Conservation (phyloP, 1,139 yeast species). For the Pichia sp. region DNA sequence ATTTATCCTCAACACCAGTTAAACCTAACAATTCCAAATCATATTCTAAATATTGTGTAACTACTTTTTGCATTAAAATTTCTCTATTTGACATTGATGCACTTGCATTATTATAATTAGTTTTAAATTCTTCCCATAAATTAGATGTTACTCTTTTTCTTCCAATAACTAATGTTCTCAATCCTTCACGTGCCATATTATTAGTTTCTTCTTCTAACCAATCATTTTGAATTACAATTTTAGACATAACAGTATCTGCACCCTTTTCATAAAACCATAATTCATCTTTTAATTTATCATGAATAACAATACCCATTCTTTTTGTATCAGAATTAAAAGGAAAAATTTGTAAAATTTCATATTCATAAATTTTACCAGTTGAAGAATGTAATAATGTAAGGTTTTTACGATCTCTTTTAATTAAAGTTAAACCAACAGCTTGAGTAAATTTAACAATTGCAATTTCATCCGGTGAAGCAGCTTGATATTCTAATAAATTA, state of each 20-base stretch:
- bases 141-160: conserved; percentile 57
- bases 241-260: conserved; percentile 93
- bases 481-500: conserved; percentile 72
- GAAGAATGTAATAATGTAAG: conserved; percentile 61
- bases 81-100: conserved; percentile 78
- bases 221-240: conserved; percentile 76
- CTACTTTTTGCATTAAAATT: conserved; percentile 57
- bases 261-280: conserved; percentile 87
- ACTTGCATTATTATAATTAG: conserved; percentile 65
- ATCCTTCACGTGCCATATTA: conserved; percentile 97
- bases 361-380: conserved; percentile 48
- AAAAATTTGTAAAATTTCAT: conserved; percentile 72
- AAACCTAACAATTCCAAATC: conserved; percentile 83
- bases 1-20: conserved; percentile 95
- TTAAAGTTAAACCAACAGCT: conserved; percentile 70
- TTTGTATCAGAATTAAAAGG: conserved; percentile 95
- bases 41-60: conserved; percentile 65
- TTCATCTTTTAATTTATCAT: conserved; percentile 57
- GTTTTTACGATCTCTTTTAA: conserved; percentile 73
- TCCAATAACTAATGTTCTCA: conserved; percentile 89
- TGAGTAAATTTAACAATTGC: conserved; percentile 95
- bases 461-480: conserved; percentile 97
- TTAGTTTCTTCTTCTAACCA: conserved; percentile 98
- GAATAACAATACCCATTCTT: conserved; percentile 88
- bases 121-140: conserved; percentile 55